Conservation (phyloP, 1,284 basidiomycete species). For the Erythrobasidium hasegawianum region DNA sequence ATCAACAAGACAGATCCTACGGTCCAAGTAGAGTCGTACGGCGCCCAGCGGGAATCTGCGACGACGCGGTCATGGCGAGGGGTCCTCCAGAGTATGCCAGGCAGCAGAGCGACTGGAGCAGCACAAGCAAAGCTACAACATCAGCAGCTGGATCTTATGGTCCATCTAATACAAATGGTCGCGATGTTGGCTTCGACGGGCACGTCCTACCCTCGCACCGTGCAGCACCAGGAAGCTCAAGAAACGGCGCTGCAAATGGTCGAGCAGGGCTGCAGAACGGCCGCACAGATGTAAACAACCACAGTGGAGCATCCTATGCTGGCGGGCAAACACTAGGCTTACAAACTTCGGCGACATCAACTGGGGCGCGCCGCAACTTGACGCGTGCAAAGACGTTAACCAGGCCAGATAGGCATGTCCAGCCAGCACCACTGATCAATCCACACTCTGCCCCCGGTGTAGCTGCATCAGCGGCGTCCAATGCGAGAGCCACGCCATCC, state of each 20-base stretch:
- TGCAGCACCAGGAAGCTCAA: conserved; percentile 5
- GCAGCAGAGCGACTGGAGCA: conserved; percentile 30
- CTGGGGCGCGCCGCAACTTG: conserved; percentile 40
- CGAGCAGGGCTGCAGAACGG: background rate
- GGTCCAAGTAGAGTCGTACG: no score
- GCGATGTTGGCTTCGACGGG: background rate
- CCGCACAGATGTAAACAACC: background rate
- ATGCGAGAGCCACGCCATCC: background rate
- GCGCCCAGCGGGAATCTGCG: no score
- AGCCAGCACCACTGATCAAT: conserved; percentile 89
- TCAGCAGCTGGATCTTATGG: background rate
- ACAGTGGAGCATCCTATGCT: background rate
- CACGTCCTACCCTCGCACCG: conserved; percentile 8
- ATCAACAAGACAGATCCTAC: no score
- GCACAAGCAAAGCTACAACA: background rate
- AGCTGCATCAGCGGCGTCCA: conserved; percentile 42
- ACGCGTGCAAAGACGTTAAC: conserved; percentile 87
- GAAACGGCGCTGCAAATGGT: background rate
- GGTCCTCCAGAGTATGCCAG: conserved; percentile 14
- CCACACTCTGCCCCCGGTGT: conserved; percentile 44
- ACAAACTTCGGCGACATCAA: background rate
- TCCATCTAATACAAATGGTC: conserved; percentile 2
- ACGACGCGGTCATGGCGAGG: conserved; percentile 2
- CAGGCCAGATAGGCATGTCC: conserved; percentile 87
- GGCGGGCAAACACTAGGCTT: background rate